Evolutionary conservation across 2,329 filamentous ascomycete species (phyloP), one percentile per base, ranked within the genome.

Genomic region (Colletotrichum shisoi): DNA sequence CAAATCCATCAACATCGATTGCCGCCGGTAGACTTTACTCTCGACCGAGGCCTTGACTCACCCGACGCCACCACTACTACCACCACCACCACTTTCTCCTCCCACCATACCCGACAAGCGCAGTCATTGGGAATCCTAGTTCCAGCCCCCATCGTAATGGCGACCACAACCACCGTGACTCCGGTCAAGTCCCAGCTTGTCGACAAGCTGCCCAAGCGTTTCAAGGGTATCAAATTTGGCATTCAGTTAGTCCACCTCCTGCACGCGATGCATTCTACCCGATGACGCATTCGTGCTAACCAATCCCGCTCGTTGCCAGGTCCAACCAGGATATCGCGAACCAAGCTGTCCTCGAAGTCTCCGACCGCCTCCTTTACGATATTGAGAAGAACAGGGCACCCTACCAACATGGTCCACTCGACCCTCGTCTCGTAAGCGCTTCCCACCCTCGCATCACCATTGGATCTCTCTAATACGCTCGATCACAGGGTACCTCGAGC

Each of bases 311-410:
- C n/a, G 40, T 19, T 57, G 59, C 19, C 70, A 93, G 91, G 75
- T 96, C 94, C 31, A 93, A 92, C 73, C 91, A 96, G 76, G 93
- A 98, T 75, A 96, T 98, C 72, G 91, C 96, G 72, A 96, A 94
- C 76, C 95, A 99, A 79, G 93, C 91, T 70, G 93, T 97, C 64
- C 86, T 98, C 71, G 93, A 97, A 79, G 91, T 99, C 65, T 96
- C 92, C n/a, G 92, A 97, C 77, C 89, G 93, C 73, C 89, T 94
- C 77, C 89, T 98, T 69, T 99, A 97, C 83, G 93, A 99, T 77
- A 87, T 97, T 72, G 89, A 91, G 72, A 89, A 90, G 74, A 89
- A 89, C 74, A 89, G 93, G 75, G 86, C 85, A 59, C 88, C 93
- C 19, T 92, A 91, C 66, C 83, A 86, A 66, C 87, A 98, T 82